Percentiles rank a stretch among this genome's conserved stretches.
Conservation (phyloP, 352 stramenopile genomes). For the Globisporangium alternatum region DNA sequence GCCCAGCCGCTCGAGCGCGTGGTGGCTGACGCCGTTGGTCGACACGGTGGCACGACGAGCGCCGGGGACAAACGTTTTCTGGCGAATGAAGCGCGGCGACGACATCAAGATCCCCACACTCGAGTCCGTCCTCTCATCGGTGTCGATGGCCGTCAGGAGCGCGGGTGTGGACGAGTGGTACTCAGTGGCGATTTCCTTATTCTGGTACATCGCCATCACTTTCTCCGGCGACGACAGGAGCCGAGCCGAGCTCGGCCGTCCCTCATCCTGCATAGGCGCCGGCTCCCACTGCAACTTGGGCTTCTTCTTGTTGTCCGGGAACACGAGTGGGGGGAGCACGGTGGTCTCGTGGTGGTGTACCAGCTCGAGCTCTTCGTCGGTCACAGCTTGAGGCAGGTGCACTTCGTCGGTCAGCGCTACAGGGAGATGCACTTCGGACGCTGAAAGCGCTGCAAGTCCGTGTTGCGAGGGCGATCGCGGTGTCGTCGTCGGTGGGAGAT, state of each 20-base stretch:
- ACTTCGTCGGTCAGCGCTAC: background rate
- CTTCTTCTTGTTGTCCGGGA: conserved; percentile 14
- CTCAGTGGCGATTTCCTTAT: conserved; percentile 9
- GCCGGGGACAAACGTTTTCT: conserved; percentile 3
- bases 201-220: conserved; percentile 8
- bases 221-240: background rate
- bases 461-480: background rate
- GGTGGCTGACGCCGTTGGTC: conserved; percentile 34
- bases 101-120: background rate
- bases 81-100: conserved; percentile 6
- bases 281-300: conserved; percentile 1
- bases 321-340: conserved; percentile 16
- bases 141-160: conserved; percentile 1
- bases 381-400: conserved; percentile 8
- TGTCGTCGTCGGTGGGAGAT: background rate
- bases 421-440: conserved; percentile 2
- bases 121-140: background rate
- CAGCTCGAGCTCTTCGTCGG: conserved; percentile 12
- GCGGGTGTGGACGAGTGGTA: conserved; percentile 12
- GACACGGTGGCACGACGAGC: conserved; percentile 27
- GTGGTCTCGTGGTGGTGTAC: background rate
- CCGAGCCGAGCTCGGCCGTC: background rate
- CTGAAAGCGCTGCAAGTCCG: background rate
- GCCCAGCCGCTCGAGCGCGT: conserved; percentile 53
- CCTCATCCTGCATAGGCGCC: conserved; percentile 8